Evolutionary conservation across 345 rosid species (phyloP).

Genomic region (Rhodamnia rubescens): DNA sequence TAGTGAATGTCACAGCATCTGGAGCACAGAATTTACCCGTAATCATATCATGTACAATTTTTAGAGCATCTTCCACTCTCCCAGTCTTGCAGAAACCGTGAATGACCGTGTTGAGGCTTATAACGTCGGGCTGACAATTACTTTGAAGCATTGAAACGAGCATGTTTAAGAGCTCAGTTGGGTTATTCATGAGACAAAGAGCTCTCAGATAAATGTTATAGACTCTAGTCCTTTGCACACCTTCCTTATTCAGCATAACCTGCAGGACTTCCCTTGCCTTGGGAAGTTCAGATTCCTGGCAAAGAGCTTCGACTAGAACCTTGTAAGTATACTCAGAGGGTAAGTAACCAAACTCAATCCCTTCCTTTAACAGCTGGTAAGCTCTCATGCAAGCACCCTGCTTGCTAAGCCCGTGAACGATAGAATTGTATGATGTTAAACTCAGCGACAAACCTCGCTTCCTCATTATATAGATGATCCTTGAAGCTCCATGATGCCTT

Average conservation of each 20-base stretch:
- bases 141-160: slow-evolving; percentile 73
- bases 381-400: slow-evolving; percentile 72
- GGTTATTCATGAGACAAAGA: slow-evolving; percentile 43
- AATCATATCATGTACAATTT: slow-evolving; percentile 63
- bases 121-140: slow-evolving; percentile 58
- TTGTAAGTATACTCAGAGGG: slow-evolving; percentile 70
- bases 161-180: slow-evolving; percentile 54
- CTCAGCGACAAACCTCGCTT: slow-evolving; percentile 47
- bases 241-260: slow-evolving; percentile 47
- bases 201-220: slow-evolving; percentile 70
- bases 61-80: slow-evolving; percentile 58
- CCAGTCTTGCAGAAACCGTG: slow-evolving; percentile 78
- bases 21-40: slow-evolving; percentile 66
- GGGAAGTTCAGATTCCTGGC: slow-evolving; percentile 34
- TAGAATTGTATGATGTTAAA: slow-evolving; percentile 53
- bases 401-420: slow-evolving; percentile 66
- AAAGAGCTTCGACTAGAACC: slow-evolving; percentile 61
- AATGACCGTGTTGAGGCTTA: slow-evolving; percentile 66
- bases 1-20: slow-evolving; percentile 63
- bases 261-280: slow-evolving; percentile 52
- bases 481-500: slow-evolving; percentile 68
- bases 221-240: slow-evolving; percentile 45
- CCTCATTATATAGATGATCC: slow-evolving; percentile 70
- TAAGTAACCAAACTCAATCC: slow-evolving; percentile 41
- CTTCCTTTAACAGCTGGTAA: slow-evolving; percentile 74